phyloP scores from a whole-genome alignment of 2,329 filamentous ascomycete genomes.

The Hortaea werneckii region DNA sequence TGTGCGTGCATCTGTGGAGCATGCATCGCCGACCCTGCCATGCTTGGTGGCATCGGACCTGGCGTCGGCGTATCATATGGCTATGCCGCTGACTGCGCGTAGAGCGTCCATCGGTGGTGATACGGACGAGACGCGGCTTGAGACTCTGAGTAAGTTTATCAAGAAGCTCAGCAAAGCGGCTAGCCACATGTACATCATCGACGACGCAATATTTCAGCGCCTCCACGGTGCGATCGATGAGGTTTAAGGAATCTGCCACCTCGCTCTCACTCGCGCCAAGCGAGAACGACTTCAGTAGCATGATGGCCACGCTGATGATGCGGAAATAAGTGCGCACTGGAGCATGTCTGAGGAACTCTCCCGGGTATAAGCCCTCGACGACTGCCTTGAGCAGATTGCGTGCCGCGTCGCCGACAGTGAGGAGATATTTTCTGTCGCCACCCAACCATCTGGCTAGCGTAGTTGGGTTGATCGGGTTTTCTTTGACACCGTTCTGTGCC shows the following conservation, averaged over 20 bases:
- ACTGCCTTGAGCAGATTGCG: conserved; percentile 68
- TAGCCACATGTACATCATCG: conserved; percentile 77
- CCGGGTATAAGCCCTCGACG: conserved; percentile 63
- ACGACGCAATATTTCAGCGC: conserved; percentile 69
- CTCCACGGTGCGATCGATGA: conserved; percentile 66
- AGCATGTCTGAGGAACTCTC: conserved; percentile 69
- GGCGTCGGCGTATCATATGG: conserved; percentile 6
- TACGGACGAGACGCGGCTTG: conserved; percentile 58
- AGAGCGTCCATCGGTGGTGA: conserved; percentile 36
- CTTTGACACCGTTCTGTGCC: conserved; percentile 28
- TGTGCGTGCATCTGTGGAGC: conserved; percentile 6
- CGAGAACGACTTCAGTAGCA: conserved; percentile 73
- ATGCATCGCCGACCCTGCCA: conserved; percentile 2
- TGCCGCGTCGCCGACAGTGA: conserved; percentile 65
- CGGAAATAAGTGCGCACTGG: conserved; percentile 78
- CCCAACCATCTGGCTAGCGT: conserved; percentile 42
- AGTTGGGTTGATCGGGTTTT: conserved; percentile 35
- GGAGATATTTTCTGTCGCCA: conserved; percentile 51
- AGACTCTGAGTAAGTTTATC: conserved; percentile 66
- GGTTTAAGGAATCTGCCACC: conserved; percentile 61
- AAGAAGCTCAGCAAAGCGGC: conserved; percentile 72
- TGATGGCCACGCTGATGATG: conserved; percentile 78
- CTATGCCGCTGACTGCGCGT: conserved; percentile 14
- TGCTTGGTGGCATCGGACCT: neutral
- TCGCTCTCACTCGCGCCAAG: conserved; percentile 70